A percentile compares a stretch with the other conserved stretches of the same genome.
These are phyloP conservation scores for Lodderomyces parapsilosis DNA, from an alignment of 1,139 yeast genomes.

Conservation along the genomic window DNA sequence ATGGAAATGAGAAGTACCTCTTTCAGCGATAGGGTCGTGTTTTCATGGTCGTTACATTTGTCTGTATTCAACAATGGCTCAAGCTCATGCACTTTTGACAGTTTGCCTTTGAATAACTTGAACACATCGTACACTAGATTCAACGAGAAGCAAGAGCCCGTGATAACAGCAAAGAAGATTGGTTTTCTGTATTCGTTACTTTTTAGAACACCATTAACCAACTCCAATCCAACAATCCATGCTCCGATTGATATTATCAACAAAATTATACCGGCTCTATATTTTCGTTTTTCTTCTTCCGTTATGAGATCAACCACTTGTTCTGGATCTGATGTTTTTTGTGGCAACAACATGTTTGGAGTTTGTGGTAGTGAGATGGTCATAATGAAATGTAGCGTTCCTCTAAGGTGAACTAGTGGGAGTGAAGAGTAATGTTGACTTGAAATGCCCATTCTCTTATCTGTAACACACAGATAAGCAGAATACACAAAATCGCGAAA, in stretches of 20 bases:
- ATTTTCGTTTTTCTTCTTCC: conserved; percentile 42
- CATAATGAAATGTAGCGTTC: conserved; percentile 5
- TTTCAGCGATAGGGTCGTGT: conserved; percentile 20
- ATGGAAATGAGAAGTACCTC: conserved; percentile 39
- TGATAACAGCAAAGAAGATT: conserved; percentile 42
- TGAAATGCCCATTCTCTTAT: neutral
- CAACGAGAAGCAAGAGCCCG: conserved; percentile 46
- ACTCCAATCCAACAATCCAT: conserved; percentile 51
- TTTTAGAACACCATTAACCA: conserved; percentile 49
- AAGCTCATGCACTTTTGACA: conserved; percentile 9
- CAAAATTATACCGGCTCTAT: conserved; percentile 41
- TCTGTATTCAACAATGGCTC: conserved; percentile 2
- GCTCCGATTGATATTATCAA: conserved; percentile 41
- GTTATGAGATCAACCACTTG: conserved; percentile 48
- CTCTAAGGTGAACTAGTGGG: too few species aligned
- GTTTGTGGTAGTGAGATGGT: neutral
- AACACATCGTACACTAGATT: conserved; percentile 42
- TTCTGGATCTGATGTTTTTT: conserved; percentile 24
- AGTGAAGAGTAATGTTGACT: too few species aligned
- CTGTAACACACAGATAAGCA: neutral
- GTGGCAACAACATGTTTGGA: conserved; percentile 7
- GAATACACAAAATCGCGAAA: neutral
- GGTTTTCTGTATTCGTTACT: conserved; percentile 51
- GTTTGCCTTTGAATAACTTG: conserved; percentile 1
- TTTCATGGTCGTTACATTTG: neutral